Evolutionary conservation across 2,329 filamentous ascomycete species (phyloP).

Genomic region (Dactylellina leptospora): DNA sequence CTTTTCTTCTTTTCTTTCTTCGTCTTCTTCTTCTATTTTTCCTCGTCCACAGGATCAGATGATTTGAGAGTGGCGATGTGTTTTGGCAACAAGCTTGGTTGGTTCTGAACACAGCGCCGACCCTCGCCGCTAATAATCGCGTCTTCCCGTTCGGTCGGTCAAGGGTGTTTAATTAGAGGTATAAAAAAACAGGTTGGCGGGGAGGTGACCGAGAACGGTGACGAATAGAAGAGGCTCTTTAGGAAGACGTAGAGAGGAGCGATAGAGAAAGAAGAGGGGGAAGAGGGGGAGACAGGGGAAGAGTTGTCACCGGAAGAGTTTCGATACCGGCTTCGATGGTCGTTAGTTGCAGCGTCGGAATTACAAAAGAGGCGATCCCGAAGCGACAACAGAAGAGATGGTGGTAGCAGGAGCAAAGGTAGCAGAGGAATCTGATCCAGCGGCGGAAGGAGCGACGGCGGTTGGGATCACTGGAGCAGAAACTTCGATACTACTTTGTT

Average conservation of each 20-base stretch:
- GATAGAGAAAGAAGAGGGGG: not conserved
- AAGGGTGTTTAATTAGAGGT: no score
- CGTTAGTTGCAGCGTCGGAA: no score
- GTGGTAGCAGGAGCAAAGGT: not conserved
- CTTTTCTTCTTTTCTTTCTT: no score
- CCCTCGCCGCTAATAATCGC: constrained; percentile 40
- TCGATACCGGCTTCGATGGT: no score
- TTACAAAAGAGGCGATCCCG: constrained; percentile 17
- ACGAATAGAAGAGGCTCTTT: constrained; percentile 25
- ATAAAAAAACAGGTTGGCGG: no score
- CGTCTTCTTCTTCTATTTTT: no score
- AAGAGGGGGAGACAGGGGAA: not conserved
- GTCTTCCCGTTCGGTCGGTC: constrained; percentile 44
- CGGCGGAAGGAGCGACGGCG: constrained; percentile 47
- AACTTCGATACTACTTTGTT: constrained; percentile 48
- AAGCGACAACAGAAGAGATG: not conserved
- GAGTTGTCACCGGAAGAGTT: no score
- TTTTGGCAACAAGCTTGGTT: not conserved
- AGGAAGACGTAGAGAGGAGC: not conserved
- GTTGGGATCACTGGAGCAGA: constrained; percentile 44
- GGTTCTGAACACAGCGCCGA: not conserved
- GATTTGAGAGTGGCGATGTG: not conserved
- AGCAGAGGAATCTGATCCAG: constrained; percentile 37
- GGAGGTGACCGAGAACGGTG: constrained; percentile 28
- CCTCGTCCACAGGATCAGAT: not conserved